Base-by-base conservation (phyloP, 768 basidiomycete genomes). In the Kwoniella pini region DNA sequence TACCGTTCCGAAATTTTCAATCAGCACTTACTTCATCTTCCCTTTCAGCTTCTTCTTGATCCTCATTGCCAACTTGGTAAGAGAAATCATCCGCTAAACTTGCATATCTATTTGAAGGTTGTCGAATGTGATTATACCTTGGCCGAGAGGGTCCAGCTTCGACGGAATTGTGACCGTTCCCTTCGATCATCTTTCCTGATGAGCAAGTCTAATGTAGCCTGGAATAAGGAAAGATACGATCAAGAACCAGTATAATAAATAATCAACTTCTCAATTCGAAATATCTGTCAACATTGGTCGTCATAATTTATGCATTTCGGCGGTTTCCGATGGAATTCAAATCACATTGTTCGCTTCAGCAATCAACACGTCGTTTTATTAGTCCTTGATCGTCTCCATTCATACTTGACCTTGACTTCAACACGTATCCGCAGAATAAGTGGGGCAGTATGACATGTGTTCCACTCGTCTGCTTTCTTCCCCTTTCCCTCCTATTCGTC, bases 91-190 rank as follows among this genome's bases (percentile, higher is more conserved):
- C 33, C 33, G 21, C 36, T 36, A 36, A 15, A 36, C 33, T 36
- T 15, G 33, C 33, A 36, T 36, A 36, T 31, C 45, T 24, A 28
- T 51, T 59, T 39, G 43, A 7, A 19, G 19, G 38, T 12, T 40
- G 30, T 5, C 30, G 38, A 3, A 15, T 1, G 15, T 36, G 19
- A 24, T 28, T 27, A 19, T 31, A 44, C 21, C 40, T 49, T 9
- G 59, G 52, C 11, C 60, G n/a, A 5, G 59, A 65, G 7, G 64
- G 64, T 17, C 64, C 64, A 28, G 55, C 64, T 54, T 66, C 64
- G 38, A 56, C 52, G 15, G 56, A 40, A 11, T 55, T 44, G 42
- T 27, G 45, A 1, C 43, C 54, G 26, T 61, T 53, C 9, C 64
- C 60, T 24, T 63, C 62, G 13, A 57, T 52, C 62, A 63, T 62